These are phyloP conservation scores for Sporobolomyces pararoseus DNA, from an alignment of 768 basidiomycete genomes.

Conservation along the genomic window DNA sequence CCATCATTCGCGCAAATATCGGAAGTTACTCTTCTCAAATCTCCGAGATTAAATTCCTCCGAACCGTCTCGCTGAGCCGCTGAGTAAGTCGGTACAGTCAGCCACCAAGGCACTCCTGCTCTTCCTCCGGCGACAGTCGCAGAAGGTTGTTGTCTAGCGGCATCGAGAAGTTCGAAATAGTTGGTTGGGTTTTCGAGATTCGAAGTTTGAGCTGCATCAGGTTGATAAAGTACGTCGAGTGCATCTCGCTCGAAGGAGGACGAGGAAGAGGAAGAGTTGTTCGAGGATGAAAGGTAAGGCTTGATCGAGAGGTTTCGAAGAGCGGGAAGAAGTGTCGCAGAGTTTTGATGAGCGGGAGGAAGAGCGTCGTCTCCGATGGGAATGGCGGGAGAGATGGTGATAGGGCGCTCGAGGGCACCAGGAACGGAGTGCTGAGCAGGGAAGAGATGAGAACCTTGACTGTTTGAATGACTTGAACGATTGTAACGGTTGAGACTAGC, in stretches of 20 bases:
- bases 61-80: neutral
- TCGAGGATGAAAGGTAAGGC: neutral
- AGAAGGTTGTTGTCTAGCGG: too few species aligned
- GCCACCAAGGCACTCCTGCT: too few species aligned
- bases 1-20: too few species aligned
- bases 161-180: too few species aligned
- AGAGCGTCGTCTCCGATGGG: neutral
- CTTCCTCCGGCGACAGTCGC: too few species aligned
- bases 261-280: neutral
- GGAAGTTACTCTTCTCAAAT: too few species aligned
- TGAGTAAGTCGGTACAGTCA: neutral
- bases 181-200: neutral
- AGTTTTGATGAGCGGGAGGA: neutral
- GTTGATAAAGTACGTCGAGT: neutral
- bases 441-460: neutral
- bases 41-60: too few species aligned
- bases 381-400: neutral
- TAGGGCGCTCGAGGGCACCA: neutral
- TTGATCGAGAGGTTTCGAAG: neutral
- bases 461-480: slow-evolving; percentile 1
- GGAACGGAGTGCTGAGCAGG: neutral
- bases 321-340: neutral
- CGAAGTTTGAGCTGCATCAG: neutral
- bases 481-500: neutral
- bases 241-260: slow-evolving; percentile 6